phyloP scores from a whole-genome alignment of 495 filamentous ascomycete species.

The Aspergillus affinis region DNA sequence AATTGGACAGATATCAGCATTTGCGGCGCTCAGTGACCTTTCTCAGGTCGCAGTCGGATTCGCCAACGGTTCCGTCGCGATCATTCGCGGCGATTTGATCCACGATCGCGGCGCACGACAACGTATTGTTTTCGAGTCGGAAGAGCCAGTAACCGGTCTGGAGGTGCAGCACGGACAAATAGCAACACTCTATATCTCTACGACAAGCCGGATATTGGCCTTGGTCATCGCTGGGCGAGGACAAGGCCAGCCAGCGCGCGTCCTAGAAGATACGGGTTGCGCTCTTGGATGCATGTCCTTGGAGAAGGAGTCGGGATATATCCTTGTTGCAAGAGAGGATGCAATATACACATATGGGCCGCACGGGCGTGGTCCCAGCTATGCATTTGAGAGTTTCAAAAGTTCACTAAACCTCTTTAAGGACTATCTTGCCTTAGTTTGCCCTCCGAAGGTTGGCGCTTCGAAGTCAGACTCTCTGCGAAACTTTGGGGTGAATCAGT shows the following conservation, averaged over 20 bases:
- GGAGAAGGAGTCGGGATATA: constrained; percentile 73
- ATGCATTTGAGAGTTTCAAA: constrained; percentile 88
- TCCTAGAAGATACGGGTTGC: constrained; percentile 85
- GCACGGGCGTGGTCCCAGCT: constrained; percentile 81
- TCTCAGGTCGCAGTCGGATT: constrained; percentile 94
- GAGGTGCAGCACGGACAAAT: constrained; percentile 54
- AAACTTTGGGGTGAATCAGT: constrained; percentile 64
- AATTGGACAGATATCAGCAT: constrained; percentile 72
- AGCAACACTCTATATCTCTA: constrained; percentile 87
- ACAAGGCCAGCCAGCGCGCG: constrained; percentile 83
- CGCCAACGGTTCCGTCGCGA: constrained; percentile 89
- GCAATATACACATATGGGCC: constrained; percentile 90
- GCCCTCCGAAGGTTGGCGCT: constrained; percentile 69
- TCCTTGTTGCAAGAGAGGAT: constrained; percentile 89
- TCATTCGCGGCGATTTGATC: constrained; percentile 91
- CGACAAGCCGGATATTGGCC: constrained; percentile 84
- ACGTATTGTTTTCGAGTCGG: constrained; percentile 92
- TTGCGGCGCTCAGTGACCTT: constrained; percentile 79
- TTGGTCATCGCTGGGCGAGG: constrained; percentile 81
- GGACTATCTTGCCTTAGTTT: constrained; percentile 85
- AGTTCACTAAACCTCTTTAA: constrained; percentile 75
- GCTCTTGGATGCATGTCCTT: constrained; percentile 90
- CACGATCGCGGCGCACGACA: constrained; percentile 96
- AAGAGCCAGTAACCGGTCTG: constrained; percentile 92
- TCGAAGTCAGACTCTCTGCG: constrained; percentile 51